Percentiles rank a stretch among this genome's conserved stretches.
Conservation (phyloP, 2,329 filamentous ascomycete genomes). For the Colletotrichum aenigma region DNA sequence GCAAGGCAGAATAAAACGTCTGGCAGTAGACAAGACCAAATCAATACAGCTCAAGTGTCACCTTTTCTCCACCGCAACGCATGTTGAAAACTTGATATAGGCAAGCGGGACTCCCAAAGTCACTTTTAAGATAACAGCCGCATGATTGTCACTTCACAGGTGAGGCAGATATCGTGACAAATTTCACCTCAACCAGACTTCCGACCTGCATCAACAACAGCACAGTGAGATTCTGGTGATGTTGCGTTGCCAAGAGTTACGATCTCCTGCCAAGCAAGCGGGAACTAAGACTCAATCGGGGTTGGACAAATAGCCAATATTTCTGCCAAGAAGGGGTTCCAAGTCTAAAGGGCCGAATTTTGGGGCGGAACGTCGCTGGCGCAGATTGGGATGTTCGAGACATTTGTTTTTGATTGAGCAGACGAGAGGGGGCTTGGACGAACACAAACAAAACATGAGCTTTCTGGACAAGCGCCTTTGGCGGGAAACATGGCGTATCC, state of each 20-base stretch:
- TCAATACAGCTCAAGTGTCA: neutral
- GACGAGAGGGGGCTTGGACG: neutral
- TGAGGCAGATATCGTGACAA: neutral
- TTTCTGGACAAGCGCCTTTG: neutral
- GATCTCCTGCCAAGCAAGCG: slow-evolving; percentile 14
- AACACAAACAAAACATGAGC: neutral
- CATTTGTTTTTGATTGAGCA: neutral
- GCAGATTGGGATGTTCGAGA: neutral
- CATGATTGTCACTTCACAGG: neutral
- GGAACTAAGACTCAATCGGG: slow-evolving; percentile 10
- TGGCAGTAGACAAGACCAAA: neutral
- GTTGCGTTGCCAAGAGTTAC: slow-evolving; percentile 1
- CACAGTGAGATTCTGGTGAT: neutral
- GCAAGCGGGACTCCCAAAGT: neutral
- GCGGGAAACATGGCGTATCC: neutral
- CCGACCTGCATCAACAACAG: neutral
- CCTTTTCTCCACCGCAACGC: neutral
- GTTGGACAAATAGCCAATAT: neutral
- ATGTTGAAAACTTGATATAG: neutral
- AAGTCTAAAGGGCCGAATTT: neutral
- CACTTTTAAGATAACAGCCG: neutral
- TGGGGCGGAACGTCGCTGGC: neutral
- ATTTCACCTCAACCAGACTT: neutral
- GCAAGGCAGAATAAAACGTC: neutral
- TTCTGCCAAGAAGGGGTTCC: slow-evolving; percentile 10